Evolutionary conservation across 805 yeast species (phyloP).

Genomic region (Saccharomycopsis malanga): DNA sequence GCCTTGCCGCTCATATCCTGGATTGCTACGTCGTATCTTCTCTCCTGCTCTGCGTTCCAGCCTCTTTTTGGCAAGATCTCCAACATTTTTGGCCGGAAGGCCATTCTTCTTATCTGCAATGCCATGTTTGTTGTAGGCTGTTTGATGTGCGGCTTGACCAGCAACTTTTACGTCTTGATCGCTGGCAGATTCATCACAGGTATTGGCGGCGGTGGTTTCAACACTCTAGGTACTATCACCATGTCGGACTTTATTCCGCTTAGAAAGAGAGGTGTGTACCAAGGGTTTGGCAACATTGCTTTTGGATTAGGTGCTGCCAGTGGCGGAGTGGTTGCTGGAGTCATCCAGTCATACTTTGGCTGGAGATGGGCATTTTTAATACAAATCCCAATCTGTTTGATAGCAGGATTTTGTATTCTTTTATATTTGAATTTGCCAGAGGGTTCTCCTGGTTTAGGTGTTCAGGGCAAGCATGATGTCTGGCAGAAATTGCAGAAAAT

Average conservation of each 20-base stretch:
- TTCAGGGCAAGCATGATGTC: constrained; percentile 34
- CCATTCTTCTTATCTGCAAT: constrained; percentile 36
- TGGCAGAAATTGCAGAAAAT: constrained; percentile 47
- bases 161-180: constrained; percentile 33
- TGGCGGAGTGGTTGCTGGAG: constrained; percentile 60
- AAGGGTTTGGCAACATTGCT: constrained; percentile 69
- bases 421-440: constrained; percentile 33
- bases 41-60: constrained; percentile 68
- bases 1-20: constrained; percentile 48
- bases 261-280: constrained; percentile 69
- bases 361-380: constrained; percentile 60
- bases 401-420: constrained; percentile 35
- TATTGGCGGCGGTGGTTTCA: constrained; percentile 87
- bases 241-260: constrained; percentile 71
- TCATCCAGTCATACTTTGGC: constrained; percentile 44
- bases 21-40: constrained; percentile 66
- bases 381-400: constrained; percentile 46
- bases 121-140: constrained; percentile 41
- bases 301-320: constrained; percentile 69
- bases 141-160: constrained; percentile 34
- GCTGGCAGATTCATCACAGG: constrained; percentile 71
- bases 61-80: constrained; percentile 66
- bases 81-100: constrained; percentile 54
- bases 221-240: constrained; percentile 66
- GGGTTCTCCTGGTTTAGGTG: constrained; percentile 52